A percentile compares a stretch with the other conserved stretches of the same genome.
Conservation (phyloP, 192 early-diverging fungal genomes). For the Phlyctochytrium planicorne region DNA sequence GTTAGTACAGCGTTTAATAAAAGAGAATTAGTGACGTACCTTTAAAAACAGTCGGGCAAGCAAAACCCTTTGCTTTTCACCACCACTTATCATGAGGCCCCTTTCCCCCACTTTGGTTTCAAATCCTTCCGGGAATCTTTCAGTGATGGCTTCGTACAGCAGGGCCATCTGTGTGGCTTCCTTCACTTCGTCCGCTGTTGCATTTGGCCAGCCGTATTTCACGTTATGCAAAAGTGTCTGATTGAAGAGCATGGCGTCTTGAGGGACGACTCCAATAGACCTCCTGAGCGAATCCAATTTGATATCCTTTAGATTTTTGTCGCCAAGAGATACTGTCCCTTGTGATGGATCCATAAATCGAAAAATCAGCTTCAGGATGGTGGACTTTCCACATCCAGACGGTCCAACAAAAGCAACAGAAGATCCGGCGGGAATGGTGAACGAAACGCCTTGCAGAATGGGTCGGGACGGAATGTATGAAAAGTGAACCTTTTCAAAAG, state of each 20-base stretch:
- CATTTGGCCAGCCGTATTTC: slow-evolving; percentile 72
- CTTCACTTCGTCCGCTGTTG: slow-evolving; percentile 58
- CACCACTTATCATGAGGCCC: slow-evolving; percentile 67
- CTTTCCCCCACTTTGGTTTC: slow-evolving; percentile 88
- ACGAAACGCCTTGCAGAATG: slow-evolving; percentile 63
- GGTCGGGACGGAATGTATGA: slow-evolving; percentile 73
- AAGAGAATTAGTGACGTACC: slow-evolving; percentile 34
- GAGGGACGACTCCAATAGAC: slow-evolving; percentile 84
- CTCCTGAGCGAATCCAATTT: slow-evolving; percentile 76
- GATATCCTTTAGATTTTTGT: slow-evolving; percentile 77
- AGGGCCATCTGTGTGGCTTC: slow-evolving; percentile 73
- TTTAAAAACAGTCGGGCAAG: slow-evolving; percentile 94
- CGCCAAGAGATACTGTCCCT: slow-evolving; percentile 84
- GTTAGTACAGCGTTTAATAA: background rate
- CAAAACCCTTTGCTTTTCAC: slow-evolving; percentile 81
- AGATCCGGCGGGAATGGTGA: slow-evolving; percentile 82
- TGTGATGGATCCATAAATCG: slow-evolving; percentile 87
- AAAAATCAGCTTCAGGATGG: slow-evolving; percentile 77
- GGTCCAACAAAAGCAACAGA: slow-evolving; percentile 93
- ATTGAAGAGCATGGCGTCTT: slow-evolving; percentile 95
- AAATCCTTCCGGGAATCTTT: slow-evolving; percentile 73
- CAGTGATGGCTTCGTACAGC: slow-evolving; percentile 73
- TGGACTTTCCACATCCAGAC: slow-evolving; percentile 83
- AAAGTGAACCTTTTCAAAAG: slow-evolving; percentile 86
- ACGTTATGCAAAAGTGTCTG: slow-evolving; percentile 91